Base-by-base conservation (phyloP, 2,329 filamentous ascomycete genomes). In the Cladosporium sphaerospermum region DNA sequence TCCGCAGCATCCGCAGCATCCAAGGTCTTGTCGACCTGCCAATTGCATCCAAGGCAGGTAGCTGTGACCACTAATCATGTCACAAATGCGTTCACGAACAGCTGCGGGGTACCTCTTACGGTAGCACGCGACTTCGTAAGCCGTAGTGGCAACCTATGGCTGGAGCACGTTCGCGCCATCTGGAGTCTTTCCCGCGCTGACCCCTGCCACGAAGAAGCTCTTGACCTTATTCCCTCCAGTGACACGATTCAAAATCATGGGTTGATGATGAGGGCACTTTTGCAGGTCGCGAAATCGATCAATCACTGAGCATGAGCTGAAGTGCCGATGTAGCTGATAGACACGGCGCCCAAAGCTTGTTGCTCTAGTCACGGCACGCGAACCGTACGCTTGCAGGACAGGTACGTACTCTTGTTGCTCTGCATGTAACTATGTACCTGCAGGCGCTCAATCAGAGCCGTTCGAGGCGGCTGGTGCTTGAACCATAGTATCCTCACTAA, bases 371-470 rank as follows among this genome's bases (percentile, higher is more conserved):
- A 36, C 39, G 47, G 47, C 47, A 50, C 16, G 32, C 23, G 28
- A 16, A 28, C 16, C 47, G 14, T 50, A 34, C 28, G 40, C 47
- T 19, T 43, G 23, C 23, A 28, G 23, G 23, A 28, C 7, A 28
- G 47, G 47, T 42, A 50, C 47, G 39, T 50, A 42, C 47, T 28
- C 42, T 18, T 50, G 47, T 34, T 39, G 34, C 28, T 37, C 39
- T 50, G 47, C 47, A 50, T 50, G 47, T 50, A 23, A 36, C 47
- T 10, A 43, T 50, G 47, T 50, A 50, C n/a, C 47, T 34, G 6
- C 14, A 36, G 34, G 14, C 31, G 23, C 23, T 50, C 47, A 50
- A 50, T 43, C 14, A 42, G 47, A 50, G 31, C 33, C 14, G 39
- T 42, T 43, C 16, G 14, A 36, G 28, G 37, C 28, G 42, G 47